These are phyloP conservation scores for Fagopyrum tataricum DNA, from an alignment of 148 eudicot species.

Conservation along the genomic window DNA sequence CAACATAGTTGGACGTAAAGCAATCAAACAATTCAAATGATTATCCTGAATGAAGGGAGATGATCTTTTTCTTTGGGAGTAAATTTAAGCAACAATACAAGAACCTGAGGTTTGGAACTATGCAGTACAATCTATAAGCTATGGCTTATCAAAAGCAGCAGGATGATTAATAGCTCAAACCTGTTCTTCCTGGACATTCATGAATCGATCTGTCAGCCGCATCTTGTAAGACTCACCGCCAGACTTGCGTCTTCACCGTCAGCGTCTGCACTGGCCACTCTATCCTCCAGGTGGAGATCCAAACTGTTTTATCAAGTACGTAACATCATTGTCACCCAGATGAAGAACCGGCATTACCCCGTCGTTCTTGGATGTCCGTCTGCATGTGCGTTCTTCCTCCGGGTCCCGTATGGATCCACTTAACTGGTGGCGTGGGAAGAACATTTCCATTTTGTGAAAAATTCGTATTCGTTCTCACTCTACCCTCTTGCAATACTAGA, in stretches of 20 bases:
- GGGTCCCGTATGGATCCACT: slow-evolving; percentile 45
- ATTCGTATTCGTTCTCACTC: slow-evolving; percentile 35
- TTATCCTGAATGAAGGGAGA: not conserved
- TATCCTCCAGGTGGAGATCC: not conserved
- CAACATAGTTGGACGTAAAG: not conserved
- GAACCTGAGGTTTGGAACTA: not conserved
- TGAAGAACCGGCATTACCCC: slow-evolving; percentile 3
- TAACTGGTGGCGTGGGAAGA: slow-evolving; percentile 67
- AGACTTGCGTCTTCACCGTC: not conserved
- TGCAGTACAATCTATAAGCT: slow-evolving; percentile 1
- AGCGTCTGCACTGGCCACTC: not conserved
- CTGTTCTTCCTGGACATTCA: not conserved
- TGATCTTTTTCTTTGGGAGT: not conserved
- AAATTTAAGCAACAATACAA: not conserved
- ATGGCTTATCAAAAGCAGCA: slow-evolving; percentile 1
- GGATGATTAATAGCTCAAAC: not conserved
- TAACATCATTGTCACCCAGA: not conserved
- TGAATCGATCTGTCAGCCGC: not conserved
- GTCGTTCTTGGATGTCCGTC: not conserved
- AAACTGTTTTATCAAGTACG: not conserved
- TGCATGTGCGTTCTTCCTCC: slow-evolving; percentile 14
- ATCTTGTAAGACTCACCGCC: not conserved
- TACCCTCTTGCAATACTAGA: slow-evolving; percentile 39
- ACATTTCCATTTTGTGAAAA: slow-evolving; percentile 31
- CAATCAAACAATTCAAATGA: not conserved